These are phyloP conservation scores for Hypoxylon sp. DNA, from an alignment of 2,329 filamentous ascomycete species.

Conservation along the genomic window DNA sequence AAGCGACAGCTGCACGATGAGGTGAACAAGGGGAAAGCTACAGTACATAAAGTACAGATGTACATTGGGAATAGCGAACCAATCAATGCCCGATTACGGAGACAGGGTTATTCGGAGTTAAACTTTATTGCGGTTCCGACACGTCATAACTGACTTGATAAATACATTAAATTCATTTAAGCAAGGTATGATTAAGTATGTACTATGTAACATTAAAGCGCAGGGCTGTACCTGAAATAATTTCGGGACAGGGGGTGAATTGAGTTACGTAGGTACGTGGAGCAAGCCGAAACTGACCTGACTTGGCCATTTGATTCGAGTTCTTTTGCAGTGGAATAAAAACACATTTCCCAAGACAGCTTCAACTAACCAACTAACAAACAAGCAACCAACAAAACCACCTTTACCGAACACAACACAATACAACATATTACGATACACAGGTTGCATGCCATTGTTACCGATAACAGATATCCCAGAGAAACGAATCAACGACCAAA, in stretches of 20 bases:
- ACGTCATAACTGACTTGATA: constrained; percentile 25
- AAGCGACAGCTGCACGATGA: constrained; percentile 33
- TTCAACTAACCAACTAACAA: too few relatives aligned
- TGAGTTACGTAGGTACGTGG: too few relatives aligned
- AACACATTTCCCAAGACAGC: constrained; percentile 35
- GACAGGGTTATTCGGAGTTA: constrained; percentile 8
- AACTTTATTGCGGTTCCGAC: constrained; percentile 33
- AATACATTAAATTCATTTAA: neutral
- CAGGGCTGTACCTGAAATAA: constrained; percentile 14
- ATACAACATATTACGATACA: too few relatives aligned
- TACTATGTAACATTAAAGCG: constrained; percentile 1
- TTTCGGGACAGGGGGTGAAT: constrained; percentile 26
- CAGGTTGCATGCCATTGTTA: too few relatives aligned
- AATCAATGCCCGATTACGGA: constrained; percentile 21
- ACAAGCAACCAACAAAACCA: too few relatives aligned
- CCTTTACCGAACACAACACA: too few relatives aligned
- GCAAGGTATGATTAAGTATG: neutral
- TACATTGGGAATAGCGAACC: constrained; percentile 16
- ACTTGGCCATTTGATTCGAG: too few relatives aligned
- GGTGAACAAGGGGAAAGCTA: constrained; percentile 29
- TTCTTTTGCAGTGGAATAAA: constrained; percentile 20
- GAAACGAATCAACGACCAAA: too few relatives aligned
- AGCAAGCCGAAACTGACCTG: too few relatives aligned
- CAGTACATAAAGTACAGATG: constrained; percentile 3
- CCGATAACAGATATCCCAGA: too few relatives aligned